Percentiles rank a stretch among this genome's conserved stretches.
Conservation (phyloP, 2,329 filamentous ascomycete genomes). For the Pseudophaeomoniella oleicola region DNA sequence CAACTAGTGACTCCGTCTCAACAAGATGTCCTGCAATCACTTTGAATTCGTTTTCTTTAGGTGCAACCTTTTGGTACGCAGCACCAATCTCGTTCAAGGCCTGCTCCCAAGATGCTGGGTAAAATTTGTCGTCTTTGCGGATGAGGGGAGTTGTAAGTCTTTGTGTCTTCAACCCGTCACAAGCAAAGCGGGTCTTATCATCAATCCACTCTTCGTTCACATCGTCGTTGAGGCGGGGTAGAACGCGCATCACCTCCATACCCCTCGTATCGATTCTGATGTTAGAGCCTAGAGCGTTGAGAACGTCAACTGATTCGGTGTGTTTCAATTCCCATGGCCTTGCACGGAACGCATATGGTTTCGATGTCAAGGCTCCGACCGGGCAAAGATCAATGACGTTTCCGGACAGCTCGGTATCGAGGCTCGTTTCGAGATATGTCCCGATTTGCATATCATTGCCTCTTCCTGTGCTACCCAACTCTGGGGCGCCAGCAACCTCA, state of each 20-base stretch:
- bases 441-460: conserved; percentile 97
- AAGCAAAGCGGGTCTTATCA: conserved; percentile 93
- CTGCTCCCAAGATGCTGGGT: conserved; percentile 90
- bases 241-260: conserved; percentile 86
- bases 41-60: conserved; percentile 91
- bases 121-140: conserved; percentile 77
- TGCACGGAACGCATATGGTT: conserved; percentile 94
- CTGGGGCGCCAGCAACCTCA: conserved; percentile 87
- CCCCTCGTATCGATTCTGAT: conserved; percentile 88
- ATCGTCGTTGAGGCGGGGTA: conserved; percentile 90
- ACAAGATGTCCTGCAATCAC: conserved; percentile 79
- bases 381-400: conserved; percentile 98
- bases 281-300: conserved; percentile 84
- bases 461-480: conserved; percentile 85
- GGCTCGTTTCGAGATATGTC: conserved; percentile 87
- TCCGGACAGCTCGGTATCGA: conserved; percentile 87
- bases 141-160: conserved; percentile 84
- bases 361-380: conserved; percentile 88
- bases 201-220: conserved; percentile 99
- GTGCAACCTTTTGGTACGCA: conserved; percentile 64
- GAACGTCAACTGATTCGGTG: conserved; percentile 87
- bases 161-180: conserved; percentile 92
- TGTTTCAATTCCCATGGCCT: conserved; percentile 96
- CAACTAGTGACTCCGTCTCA: conserved; percentile 85
- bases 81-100: conserved; percentile 74